Evolutionary conservation across 2,329 filamentous ascomycete genomes (phyloP).

Genomic region (Epichloe glyceriae): DNA sequence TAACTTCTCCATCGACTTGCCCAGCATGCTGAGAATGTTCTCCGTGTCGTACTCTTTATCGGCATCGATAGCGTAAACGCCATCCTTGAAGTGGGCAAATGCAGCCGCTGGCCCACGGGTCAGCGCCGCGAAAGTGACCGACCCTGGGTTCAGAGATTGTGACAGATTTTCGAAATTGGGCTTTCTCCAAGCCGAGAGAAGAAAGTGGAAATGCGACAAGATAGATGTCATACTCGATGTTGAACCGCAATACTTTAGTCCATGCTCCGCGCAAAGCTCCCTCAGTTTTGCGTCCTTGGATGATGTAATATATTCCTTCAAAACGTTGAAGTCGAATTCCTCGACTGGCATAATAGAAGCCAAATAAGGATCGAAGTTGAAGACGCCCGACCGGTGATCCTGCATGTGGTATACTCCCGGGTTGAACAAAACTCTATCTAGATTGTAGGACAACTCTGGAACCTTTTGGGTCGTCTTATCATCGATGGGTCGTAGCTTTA

Average conservation of each 20-base stretch:
- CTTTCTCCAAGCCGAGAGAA: constrained; percentile 71
- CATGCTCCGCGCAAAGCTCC: constrained; percentile 49
- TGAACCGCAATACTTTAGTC: constrained; percentile 79
- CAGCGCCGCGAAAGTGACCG: constrained; percentile 57
- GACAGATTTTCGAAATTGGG: constrained; percentile 58
- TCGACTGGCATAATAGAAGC: constrained; percentile 82
- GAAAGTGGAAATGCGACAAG: constrained; percentile 81
- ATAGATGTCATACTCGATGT: constrained; percentile 92
- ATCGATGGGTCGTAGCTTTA: constrained; percentile 20
- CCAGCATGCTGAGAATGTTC: constrained; percentile 81
- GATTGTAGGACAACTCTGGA: constrained; percentile 52
- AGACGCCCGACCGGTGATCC: constrained; percentile 76
- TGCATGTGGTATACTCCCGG: constrained; percentile 84
- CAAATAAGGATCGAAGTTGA: constrained; percentile 94
- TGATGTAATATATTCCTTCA: constrained; percentile 83
- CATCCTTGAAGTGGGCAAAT: constrained; percentile 72
- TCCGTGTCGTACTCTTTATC: constrained; percentile 83
- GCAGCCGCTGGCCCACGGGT: constrained; percentile 62
- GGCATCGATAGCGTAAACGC: constrained; percentile 85
- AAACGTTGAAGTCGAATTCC: constrained; percentile 82
- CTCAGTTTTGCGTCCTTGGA: constrained; percentile 67
- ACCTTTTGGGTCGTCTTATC: constrained; percentile 16
- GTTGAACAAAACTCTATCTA: constrained; percentile 91
- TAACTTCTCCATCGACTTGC: constrained; percentile 93
- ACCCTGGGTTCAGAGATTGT: constrained; percentile 47